These are phyloP conservation scores for Aspergillus nidulans DNA, from an alignment of 495 filamentous ascomycete species.

Conservation along the genomic window DNA sequence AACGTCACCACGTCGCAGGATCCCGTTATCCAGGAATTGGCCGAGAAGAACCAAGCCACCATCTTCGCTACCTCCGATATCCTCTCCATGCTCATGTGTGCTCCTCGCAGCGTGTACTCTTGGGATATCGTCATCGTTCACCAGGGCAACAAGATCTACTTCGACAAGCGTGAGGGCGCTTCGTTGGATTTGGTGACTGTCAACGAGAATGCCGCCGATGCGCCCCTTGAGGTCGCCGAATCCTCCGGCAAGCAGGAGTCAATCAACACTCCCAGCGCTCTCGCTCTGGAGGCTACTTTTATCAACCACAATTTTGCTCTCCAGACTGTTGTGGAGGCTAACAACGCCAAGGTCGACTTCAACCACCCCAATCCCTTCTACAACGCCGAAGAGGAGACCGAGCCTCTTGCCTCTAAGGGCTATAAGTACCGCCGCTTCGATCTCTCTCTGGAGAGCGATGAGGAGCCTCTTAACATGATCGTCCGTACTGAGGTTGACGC, in stretches of 20 bases:
- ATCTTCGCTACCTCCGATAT: slow-evolving; percentile 97
- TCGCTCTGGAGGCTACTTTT: slow-evolving; percentile 94
- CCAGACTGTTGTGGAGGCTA: slow-evolving; percentile 82
- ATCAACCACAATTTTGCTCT: slow-evolving; percentile 99
- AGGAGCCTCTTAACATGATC: slow-evolving; percentile 85
- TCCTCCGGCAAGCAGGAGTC: slow-evolving; percentile 76
- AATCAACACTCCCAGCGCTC: slow-evolving; percentile 85
- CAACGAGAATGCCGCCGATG: slow-evolving; percentile 98
- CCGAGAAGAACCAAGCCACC: slow-evolving; percentile 93
- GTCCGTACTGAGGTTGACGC: slow-evolving; percentile 97
- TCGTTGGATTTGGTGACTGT: slow-evolving; percentile 96
- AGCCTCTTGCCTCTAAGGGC: slow-evolving; percentile 87
- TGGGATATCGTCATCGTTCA: slow-evolving; percentile 94
- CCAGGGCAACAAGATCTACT: slow-evolving; percentile 92
- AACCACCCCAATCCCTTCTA: slow-evolving; percentile 94
- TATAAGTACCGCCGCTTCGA: slow-evolving; percentile 99
- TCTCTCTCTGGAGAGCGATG: slow-evolving; percentile 81
- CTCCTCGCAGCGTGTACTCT: slow-evolving; percentile 88
- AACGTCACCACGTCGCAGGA: slow-evolving; percentile 95
- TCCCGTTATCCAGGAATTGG: slow-evolving; percentile 92
- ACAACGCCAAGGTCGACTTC: slow-evolving; percentile 73
- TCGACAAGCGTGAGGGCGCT: slow-evolving; percentile 94
- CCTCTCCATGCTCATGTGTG: slow-evolving; percentile 98
- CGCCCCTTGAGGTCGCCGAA: slow-evolving; percentile 84
- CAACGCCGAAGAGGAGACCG: slow-evolving; percentile 85